Evolutionary conservation across 2,329 filamentous ascomycete species (phyloP), one percentile per base, ranked within the genome.

Genomic region (Botrytis aclada): DNA sequence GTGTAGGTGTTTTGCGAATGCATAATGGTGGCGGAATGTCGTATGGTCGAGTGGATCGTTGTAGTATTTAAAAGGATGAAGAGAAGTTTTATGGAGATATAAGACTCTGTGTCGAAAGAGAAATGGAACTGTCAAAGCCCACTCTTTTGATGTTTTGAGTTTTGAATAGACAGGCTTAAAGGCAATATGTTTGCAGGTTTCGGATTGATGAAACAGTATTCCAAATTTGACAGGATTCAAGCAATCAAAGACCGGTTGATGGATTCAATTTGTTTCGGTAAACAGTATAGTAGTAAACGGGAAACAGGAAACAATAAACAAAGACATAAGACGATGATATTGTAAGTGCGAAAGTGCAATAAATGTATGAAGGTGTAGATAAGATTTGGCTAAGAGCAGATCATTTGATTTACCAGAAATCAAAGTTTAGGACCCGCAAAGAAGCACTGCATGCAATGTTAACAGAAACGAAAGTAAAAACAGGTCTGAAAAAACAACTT

Each of bases 371-470:
- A 56, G 14, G 51, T 56, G 3, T 56, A 56, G 51, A 39, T 62
- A 62, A 62, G 34, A 67, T 67, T 12, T 25, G 4, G 47, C 51
- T 18, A 34, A 39, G 12, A 39, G 45, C 16, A 67, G 45, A 67
- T 62, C 60, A 39, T 25, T 39, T 29, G 45, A 67, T 67, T 67
- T 67, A 54, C 64, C 64, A 67, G 25, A 67, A 66, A 67, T 67
- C 45, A 54, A 54, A 67, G 34, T n/a, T 12, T 20, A 20, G 9
- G n/a, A 67, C 45, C 20, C 5, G 45, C 45, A 47, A 29, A 29
- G n/a, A 14, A 56, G 34, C 64, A 67, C 64, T 39, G 25, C 64
- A 29, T 20, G 25, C 25, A 67, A 51, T 37, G 22, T 47, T 39
- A 67, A 39, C n/a, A 54, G 20, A 29, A 29, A 54, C 34, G 34